Conservation (phyloP, 768 basidiomycete genomes). For the Xerocomellus dryophilus region DNA sequence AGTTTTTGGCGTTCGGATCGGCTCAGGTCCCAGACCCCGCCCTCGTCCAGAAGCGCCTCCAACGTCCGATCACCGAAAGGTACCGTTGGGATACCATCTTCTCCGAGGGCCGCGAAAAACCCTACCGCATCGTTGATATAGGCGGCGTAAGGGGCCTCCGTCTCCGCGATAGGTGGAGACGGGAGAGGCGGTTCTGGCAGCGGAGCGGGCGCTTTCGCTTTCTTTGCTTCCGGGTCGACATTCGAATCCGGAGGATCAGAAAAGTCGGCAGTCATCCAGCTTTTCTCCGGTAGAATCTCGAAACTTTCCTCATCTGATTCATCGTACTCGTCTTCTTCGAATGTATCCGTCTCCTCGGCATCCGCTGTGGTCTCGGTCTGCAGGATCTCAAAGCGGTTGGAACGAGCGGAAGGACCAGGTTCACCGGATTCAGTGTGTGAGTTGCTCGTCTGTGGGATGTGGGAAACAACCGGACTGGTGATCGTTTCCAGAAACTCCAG, state of each 20-base stretch:
- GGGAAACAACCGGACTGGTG: neutral
- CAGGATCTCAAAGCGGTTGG: constrained; percentile 21
- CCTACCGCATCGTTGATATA: constrained; percentile 26
- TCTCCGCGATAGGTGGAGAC: neutral
- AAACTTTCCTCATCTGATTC: constrained; percentile 6
- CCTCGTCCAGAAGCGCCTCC: constrained; percentile 33
- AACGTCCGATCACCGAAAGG: constrained; percentile 40
- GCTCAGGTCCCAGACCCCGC: constrained; percentile 55
- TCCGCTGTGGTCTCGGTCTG: neutral
- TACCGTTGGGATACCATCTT: constrained; percentile 34
- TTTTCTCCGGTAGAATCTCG: constrained; percentile 25
- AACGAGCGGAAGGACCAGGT: constrained; percentile 2
- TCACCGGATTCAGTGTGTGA: neutral
- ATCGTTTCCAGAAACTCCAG: constrained; percentile 41
- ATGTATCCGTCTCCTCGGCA: neutral
- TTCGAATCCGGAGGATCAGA: neutral
- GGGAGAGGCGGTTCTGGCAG: neutral
- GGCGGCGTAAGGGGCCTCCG: neutral
- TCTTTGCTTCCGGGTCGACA: neutral
- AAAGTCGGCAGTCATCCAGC: constrained; percentile 25
- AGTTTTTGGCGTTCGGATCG: constrained; percentile 44
- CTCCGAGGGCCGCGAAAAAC: constrained; percentile 42
- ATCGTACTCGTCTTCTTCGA: constrained; percentile 3
- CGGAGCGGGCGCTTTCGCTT: neutral
- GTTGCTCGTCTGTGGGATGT: neutral